Evolutionary conservation across 495 filamentous ascomycete genomes (phyloP).

Genomic region (Tuber umbilicatum): DNA sequence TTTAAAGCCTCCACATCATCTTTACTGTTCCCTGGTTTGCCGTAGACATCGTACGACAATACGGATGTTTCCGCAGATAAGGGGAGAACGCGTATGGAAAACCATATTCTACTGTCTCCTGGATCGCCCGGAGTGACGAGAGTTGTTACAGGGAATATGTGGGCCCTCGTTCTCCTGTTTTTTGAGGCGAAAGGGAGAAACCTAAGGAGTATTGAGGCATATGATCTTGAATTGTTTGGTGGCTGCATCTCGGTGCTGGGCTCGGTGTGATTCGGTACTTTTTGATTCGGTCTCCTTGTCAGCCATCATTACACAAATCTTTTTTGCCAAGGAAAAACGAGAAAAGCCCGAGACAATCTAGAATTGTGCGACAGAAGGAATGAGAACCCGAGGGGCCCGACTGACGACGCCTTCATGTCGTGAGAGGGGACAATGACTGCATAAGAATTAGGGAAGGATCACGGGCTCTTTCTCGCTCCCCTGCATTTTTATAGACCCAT

Average conservation of each 20-base stretch:
- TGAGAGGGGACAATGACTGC: background rate
- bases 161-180: background rate
- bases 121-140: background rate
- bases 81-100: conserved; percentile 9
- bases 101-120: background rate
- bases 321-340: background rate
- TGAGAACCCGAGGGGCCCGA: background rate
- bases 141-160: conserved; percentile 12
- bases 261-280: background rate
- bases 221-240: background rate
- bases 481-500: background rate
- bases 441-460: background rate
- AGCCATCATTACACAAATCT: background rate
- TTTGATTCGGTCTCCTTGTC: background rate
- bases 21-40: conserved; percentile 5
- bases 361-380: conserved; percentile 29
- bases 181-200: background rate
- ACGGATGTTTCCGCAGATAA: conserved; percentile 9
- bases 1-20: background rate
- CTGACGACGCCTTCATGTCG: background rate
- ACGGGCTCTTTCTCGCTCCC: background rate
- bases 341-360: conserved; percentile 14
- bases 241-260: background rate
- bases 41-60: conserved; percentile 17
- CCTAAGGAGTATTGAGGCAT: background rate